Evolutionary conservation across 2,329 filamentous ascomycete genomes (phyloP).

Genomic region (Pseudopyrenochaeta lycopersici): DNA sequence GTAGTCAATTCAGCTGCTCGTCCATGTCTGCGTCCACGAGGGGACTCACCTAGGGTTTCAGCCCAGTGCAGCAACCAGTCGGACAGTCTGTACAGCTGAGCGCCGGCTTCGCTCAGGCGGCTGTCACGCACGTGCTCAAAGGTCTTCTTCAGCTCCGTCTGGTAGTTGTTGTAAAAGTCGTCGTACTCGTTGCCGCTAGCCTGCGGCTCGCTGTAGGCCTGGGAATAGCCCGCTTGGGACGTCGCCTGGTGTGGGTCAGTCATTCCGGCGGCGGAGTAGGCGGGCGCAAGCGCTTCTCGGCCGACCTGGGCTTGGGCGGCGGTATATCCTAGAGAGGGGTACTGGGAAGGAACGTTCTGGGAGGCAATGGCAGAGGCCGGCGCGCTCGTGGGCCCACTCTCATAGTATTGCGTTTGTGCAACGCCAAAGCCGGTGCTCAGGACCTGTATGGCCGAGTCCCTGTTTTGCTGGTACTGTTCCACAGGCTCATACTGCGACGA

Average conservation of each 20-base stretch:
- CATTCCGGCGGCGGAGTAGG: constrained; percentile 62
- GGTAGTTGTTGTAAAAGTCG: constrained; percentile 73
- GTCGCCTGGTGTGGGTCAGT: constrained; percentile 57
- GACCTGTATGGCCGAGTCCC: constrained; percentile 75
- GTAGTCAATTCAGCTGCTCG: constrained; percentile 55
- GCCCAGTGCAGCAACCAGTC: constrained; percentile 73
- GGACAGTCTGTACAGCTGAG: constrained; percentile 68
- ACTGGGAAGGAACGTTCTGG: constrained; percentile 72
- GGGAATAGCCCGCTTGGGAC: constrained; percentile 50
- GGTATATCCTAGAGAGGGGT: constrained; percentile 66
- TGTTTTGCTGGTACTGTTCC: constrained; percentile 77
- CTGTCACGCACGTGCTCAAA: constrained; percentile 76
- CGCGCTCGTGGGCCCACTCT: constrained; percentile 66
- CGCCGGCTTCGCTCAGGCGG: constrained; percentile 66
- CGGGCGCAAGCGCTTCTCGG: constrained; percentile 59
- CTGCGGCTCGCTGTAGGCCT: constrained; percentile 45
- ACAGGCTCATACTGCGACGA: constrained; percentile 76
- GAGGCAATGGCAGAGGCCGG: constrained; percentile 66
- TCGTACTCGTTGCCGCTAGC: constrained; percentile 63
- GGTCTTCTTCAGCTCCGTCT: constrained; percentile 66
- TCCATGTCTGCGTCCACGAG: constrained; percentile 24
- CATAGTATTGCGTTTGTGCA: constrained; percentile 73
- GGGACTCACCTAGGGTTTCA: constrained; percentile 69
- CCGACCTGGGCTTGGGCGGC: constrained; percentile 67
- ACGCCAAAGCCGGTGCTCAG: constrained; percentile 73